These are phyloP conservation scores for Cyclotella baltica DNA, from an alignment of 108 stramenopile genomes.

Conservation along the genomic window DNA sequence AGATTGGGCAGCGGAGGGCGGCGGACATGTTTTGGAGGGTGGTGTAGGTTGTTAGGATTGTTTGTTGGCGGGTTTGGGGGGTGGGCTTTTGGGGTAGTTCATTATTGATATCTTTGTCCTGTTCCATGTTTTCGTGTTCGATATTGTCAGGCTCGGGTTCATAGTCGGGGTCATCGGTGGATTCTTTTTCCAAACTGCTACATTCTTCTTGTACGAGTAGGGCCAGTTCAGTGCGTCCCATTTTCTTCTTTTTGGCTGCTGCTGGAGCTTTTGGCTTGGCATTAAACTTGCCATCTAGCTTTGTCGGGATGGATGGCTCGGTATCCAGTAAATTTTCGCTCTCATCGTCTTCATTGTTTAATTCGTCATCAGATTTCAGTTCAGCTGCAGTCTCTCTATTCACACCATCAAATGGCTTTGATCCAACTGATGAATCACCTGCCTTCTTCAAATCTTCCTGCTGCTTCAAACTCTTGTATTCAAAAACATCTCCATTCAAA, in stretches of 20 bases:
- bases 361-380: neutral
- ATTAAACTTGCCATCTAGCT: neutral
- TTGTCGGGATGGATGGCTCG: neutral
- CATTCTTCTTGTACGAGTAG: neutral
- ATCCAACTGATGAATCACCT: neutral
- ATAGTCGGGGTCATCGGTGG: neutral
- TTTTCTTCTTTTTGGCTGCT: conserved; percentile 3
- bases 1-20: conserved; percentile 52
- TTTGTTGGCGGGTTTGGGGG: conserved; percentile 9
- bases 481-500: neutral
- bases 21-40: conserved; percentile 34
- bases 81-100: neutral
- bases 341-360: neutral
- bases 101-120: neutral
- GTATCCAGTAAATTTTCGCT: neutral
- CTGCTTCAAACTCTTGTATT: neutral
- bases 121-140: neutral
- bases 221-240: neutral
- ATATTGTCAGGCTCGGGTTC: neutral
- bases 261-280: neutral
- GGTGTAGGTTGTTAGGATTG: conserved; percentile 18
- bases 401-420: neutral
- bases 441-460: neutral
- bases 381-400: neutral
- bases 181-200: neutral